phyloP scores from a whole-genome alignment of 108 stramenopile genomes.

The Mayamaea pseudoterrestris region DNA sequence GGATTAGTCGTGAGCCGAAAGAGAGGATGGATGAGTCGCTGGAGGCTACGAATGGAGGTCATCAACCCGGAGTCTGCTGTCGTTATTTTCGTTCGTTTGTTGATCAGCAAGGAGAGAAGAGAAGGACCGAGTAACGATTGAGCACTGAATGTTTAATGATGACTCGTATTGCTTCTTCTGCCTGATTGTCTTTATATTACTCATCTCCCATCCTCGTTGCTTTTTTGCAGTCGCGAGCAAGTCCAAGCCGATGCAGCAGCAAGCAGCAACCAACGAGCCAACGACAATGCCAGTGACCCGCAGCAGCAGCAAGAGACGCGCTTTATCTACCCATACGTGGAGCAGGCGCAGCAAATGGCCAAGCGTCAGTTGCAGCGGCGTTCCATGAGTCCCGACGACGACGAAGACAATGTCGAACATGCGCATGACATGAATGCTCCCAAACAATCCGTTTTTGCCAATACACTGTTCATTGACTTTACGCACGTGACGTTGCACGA shows the following conservation, averaged over 20 bases:
- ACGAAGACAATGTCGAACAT: conserved; percentile 6
- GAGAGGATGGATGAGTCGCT: too few species aligned
- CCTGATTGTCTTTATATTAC: too few species aligned
- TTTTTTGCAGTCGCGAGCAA: conserved; percentile 19
- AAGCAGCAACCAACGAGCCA: conserved; percentile 2
- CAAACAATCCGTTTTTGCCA: conserved; percentile 28
- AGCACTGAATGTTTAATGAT: too few species aligned
- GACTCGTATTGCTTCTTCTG: too few species aligned
- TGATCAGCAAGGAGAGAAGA: too few species aligned
- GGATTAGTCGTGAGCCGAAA: too few species aligned
- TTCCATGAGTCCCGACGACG: conserved; percentile 10
- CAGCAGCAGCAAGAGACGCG: conserved; percentile 10
- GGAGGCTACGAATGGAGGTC: too few species aligned
- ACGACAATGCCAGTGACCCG: conserved; percentile 13
- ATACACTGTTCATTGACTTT: conserved; percentile 65
- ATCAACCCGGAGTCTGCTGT: too few species aligned
- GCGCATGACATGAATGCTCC: conserved; percentile 12
- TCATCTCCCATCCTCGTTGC: too few species aligned
- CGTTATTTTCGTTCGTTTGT: too few species aligned
- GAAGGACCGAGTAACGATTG: too few species aligned
- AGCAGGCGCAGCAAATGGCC: conserved; percentile 55
- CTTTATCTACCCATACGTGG: conserved; percentile 56
- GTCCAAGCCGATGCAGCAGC: conserved; percentile 6
- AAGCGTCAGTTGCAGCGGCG: conserved; percentile 29
- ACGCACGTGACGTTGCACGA: conserved; percentile 45